Percentiles rank a stretch among this genome's conserved stretches.
phyloP scores from a whole-genome alignment of 441 rosid genomes.

The Codiaeum variegatum region DNA sequence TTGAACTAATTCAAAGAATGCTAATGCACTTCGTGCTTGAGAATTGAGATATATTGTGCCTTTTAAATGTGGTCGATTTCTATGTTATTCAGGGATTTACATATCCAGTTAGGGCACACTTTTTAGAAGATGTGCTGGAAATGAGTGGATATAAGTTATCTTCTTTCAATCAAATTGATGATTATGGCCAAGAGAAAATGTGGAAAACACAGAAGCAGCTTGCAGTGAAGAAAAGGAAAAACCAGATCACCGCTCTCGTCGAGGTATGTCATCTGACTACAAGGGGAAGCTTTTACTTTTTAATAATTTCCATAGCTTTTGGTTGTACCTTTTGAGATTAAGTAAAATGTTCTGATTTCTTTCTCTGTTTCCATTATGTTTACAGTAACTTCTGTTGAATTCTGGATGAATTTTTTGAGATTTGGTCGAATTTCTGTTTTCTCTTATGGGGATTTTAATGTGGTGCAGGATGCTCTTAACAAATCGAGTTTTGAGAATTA shows the following conservation, averaged over 20 bases:
- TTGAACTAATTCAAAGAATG: not conserved
- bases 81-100: conserved; percentile 73
- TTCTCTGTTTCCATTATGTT: not conserved
- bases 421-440: not conserved
- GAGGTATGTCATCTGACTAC: conserved; percentile 52
- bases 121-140: conserved; percentile 88
- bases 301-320: not conserved
- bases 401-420: not conserved
- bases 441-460: conserved; percentile 7
- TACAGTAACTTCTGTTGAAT: not conserved
- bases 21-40: not conserved
- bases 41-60: conserved; percentile 5
- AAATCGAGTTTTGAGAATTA: conserved; percentile 82
- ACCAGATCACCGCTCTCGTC: conserved; percentile 86
- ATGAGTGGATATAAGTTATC: conserved; percentile 83
- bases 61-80: not conserved
- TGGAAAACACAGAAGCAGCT: conserved; percentile 98
- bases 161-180: conserved; percentile 94
- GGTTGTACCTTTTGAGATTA: not conserved
- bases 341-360: not conserved
- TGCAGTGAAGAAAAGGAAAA: conserved; percentile 85
- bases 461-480: conserved; percentile 78
- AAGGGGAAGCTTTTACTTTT: not conserved
- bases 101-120: conserved; percentile 75
- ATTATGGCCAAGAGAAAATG: conserved; percentile 94